Evolutionary conservation across 1,284 basidiomycete species (phyloP).

Genomic region (Rugosomyces carneus): DNA sequence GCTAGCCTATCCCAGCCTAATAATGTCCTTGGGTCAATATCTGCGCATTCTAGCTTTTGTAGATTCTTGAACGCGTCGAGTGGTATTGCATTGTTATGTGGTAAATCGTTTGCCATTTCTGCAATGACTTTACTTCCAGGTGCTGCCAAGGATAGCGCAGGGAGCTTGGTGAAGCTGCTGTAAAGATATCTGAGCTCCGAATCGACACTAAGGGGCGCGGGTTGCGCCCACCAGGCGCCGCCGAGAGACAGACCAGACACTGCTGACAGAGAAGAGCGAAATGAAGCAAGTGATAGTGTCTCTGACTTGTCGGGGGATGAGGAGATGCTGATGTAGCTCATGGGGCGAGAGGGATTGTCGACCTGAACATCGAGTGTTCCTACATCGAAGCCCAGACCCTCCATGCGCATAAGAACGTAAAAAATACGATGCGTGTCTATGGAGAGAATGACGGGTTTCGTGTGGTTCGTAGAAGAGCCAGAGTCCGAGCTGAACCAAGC

Average conservation of each 20-base stretch:
- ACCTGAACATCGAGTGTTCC: conserved; percentile 80
- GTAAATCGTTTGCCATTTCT: conserved; percentile 68
- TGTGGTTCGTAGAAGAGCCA: conserved; percentile 23
- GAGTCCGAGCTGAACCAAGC: conserved; percentile 52
- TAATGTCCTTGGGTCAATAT: conserved; percentile 80
- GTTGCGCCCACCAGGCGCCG: conserved; percentile 60
- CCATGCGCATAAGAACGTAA: conserved; percentile 83
- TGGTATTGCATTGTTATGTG: conserved; percentile 72
- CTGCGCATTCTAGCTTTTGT: conserved; percentile 64
- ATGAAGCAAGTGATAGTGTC: conserved; percentile 71
- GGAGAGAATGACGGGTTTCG: conserved; percentile 57
- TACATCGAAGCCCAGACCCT: conserved; percentile 67
- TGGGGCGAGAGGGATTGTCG: conserved; percentile 64
- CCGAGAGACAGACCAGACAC: conserved; percentile 74
- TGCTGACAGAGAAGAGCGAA: conserved; percentile 72
- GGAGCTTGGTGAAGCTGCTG: conserved; percentile 83
- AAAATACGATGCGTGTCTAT: conserved; percentile 82
- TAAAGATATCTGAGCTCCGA: conserved; percentile 80
- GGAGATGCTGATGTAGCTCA: conserved; percentile 65
- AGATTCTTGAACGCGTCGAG: conserved; percentile 82
- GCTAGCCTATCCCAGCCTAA: conserved; percentile 81
- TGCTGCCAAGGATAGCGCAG: conserved; percentile 61
- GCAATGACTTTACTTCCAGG: conserved; percentile 60
- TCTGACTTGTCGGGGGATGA: conserved; percentile 59
- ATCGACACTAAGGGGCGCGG: conserved; percentile 56